Percentiles rank a stretch among this genome's conserved stretches.
phyloP scores from a whole-genome alignment of 1,284 basidiomycete species.

The Sporisorium reilianum region DNA sequence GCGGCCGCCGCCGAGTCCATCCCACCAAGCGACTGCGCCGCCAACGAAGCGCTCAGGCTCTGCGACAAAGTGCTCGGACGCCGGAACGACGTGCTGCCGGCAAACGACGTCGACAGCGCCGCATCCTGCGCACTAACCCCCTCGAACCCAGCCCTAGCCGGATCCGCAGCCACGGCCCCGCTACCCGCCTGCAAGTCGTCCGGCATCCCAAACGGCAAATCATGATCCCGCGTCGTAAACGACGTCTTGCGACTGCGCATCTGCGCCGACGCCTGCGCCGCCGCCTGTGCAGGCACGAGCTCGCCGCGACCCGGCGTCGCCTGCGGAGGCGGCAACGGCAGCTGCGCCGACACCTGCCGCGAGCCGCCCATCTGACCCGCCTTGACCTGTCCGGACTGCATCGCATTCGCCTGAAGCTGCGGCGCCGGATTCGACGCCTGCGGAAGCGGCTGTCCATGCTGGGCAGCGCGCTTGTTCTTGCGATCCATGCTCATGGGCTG shows the following conservation, averaged over 20 bases:
- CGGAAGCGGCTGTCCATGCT: conserved; percentile 71
- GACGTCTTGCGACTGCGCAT: conserved; percentile 68
- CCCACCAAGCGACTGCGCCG: conserved; percentile 28
- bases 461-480: conserved; percentile 97
- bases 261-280: conserved; percentile 14
- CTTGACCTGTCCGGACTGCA: conserved; percentile 7
- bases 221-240: conserved; percentile 80
- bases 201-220: conserved; percentile 78
- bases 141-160: conserved; percentile 30
- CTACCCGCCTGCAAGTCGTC: conserved; percentile 71
- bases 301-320: conserved; percentile 8
- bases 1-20: conserved; percentile 40
- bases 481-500: conserved; percentile 88
- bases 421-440: conserved; percentile 26
- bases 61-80: conserved; percentile 36
- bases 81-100: conserved; percentile 32
- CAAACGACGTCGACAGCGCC: conserved; percentile 22
- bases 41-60: conserved; percentile 36
- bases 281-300: conserved; percentile 14
- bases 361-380: conserved; percentile 3
- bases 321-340: conserved; percentile 13
- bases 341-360: conserved; percentile 21
- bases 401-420: not conserved
- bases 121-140: conserved; percentile 13
- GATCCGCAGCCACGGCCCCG: conserved; percentile 17